These are phyloP conservation scores for Pachyrhizus erosus DNA, from an alignment of 306 rosid genomes.

Conservation along the genomic window DNA sequence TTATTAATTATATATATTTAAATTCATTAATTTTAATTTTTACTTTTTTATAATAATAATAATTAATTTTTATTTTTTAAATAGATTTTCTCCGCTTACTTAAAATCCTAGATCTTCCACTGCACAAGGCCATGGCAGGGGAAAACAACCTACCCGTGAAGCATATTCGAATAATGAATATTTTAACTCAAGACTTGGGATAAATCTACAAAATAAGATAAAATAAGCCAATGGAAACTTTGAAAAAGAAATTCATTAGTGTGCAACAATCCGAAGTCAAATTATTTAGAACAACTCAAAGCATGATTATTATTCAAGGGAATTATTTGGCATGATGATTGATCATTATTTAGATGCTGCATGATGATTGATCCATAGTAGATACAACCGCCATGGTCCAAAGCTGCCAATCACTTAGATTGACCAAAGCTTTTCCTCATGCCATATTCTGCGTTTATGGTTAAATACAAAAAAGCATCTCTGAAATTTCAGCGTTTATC, in stretches of 20 bases:
- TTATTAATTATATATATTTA: too few relatives aligned
- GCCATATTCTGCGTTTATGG: not conserved
- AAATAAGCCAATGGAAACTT: not conserved
- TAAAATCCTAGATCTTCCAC: too few relatives aligned
- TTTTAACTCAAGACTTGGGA: not conserved
- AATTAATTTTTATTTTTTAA: too few relatives aligned
- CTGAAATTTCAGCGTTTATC: not conserved
- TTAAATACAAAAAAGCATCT: not conserved
- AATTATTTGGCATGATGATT: not conserved
- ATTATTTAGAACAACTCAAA: not conserved
- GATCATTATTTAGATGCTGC: too few relatives aligned
- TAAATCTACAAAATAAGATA: not conserved
- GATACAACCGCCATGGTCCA: not conserved
- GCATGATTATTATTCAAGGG: not conserved
- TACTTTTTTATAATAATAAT: too few relatives aligned
- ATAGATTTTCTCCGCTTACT: too few relatives aligned
- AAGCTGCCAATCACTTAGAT: too few relatives aligned
- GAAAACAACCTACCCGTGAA: too few relatives aligned
- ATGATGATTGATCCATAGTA: not conserved
- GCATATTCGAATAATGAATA: not conserved
- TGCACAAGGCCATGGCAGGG: too few relatives aligned
- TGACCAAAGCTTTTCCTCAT: not conserved
- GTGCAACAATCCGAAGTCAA: not conserved
- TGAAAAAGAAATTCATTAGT: not conserved
- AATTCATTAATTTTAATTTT: too few relatives aligned